phyloP scores from a whole-genome alignment of 129 eudicot species.

The Chrysanthemum seticuspe region DNA sequence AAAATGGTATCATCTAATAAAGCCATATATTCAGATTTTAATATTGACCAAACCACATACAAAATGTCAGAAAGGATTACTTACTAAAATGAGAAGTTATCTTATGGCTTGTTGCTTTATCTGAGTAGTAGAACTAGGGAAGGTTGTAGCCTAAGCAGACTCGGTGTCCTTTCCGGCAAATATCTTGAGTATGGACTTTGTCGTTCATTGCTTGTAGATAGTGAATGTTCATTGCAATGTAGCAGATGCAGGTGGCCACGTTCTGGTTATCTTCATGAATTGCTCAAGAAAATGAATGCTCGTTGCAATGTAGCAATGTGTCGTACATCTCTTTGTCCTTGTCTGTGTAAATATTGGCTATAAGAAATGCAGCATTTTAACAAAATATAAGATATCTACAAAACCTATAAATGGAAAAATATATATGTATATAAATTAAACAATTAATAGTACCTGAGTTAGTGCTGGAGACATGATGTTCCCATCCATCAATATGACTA shows the following conservation, averaged over 20 bases:
- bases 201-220: conserved; percentile 41
- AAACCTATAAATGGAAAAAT: too few species aligned
- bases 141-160: conserved; percentile 38
- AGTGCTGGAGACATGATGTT: too few species aligned
- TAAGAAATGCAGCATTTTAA: background rate
- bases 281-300: conserved; percentile 74
- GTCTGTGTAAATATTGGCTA: conserved; percentile 42
- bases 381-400: background rate
- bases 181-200: conserved; percentile 41
- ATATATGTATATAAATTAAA: too few species aligned
- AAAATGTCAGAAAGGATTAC: too few species aligned
- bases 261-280: conserved; percentile 73
- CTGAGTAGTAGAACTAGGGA: conserved; percentile 42
- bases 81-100: too few species aligned
- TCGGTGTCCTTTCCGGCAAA: conserved; percentile 40
- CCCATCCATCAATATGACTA: too few species aligned
- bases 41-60: too few species aligned
- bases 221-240: conserved; percentile 52
- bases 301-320: conserved; percentile 88
- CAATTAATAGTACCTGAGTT: too few species aligned
- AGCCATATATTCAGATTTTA: too few species aligned
- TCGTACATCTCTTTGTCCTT: conserved; percentile 83
- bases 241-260: conserved; percentile 72
- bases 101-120: conserved; percentile 40
- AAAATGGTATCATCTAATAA: too few species aligned